Percentiles rank a stretch among this genome's conserved stretches.
Evolutionary conservation across 257 asterid species (phyloP).

Genomic region (Nicotiana paniculata): DNA sequence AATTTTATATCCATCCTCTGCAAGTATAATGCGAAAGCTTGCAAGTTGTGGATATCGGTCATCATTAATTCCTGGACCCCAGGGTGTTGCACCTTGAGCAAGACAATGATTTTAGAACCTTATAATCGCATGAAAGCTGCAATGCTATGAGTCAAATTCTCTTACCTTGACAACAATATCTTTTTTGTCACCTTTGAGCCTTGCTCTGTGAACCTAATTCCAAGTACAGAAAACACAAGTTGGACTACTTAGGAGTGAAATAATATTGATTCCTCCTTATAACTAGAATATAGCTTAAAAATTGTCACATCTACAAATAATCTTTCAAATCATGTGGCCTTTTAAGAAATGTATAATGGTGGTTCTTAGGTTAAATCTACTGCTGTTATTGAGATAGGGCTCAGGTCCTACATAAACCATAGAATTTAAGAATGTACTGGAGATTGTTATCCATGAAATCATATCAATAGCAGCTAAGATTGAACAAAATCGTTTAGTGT

Average conservation of each 20-base stretch:
- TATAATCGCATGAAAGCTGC: neutral
- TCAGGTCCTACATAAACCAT: neutral
- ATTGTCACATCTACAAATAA: neutral
- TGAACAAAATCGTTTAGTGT: neutral
- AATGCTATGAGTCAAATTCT: slow-evolving; percentile 2
- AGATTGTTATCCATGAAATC: neutral
- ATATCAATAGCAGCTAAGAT: neutral
- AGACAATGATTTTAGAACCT: neutral
- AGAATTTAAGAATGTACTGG: neutral
- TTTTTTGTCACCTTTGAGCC: slow-evolving; percentile 61
- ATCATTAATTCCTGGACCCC: slow-evolving; percentile 90
- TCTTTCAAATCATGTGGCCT: neutral
- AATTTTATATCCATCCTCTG: slow-evolving; percentile 93
- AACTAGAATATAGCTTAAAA: neutral
- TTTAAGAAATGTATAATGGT: neutral
- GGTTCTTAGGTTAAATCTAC: neutral
- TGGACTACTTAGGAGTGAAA: neutral
- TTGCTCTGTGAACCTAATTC: slow-evolving; percentile 79
- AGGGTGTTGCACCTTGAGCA: slow-evolving; percentile 85
- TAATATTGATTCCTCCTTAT: neutral
- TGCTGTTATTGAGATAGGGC: neutral
- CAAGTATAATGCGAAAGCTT: slow-evolving; percentile 85
- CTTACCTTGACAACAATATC: slow-evolving; percentile 93
- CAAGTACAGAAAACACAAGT: neutral
- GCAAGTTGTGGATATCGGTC: slow-evolving; percentile 92